Percentiles rank a stretch among this genome's conserved stretches.
These are phyloP conservation scores for Coleophoma crateriformis DNA, from an alignment of 2,329 filamentous ascomycete genomes.

Conservation along the genomic window DNA sequence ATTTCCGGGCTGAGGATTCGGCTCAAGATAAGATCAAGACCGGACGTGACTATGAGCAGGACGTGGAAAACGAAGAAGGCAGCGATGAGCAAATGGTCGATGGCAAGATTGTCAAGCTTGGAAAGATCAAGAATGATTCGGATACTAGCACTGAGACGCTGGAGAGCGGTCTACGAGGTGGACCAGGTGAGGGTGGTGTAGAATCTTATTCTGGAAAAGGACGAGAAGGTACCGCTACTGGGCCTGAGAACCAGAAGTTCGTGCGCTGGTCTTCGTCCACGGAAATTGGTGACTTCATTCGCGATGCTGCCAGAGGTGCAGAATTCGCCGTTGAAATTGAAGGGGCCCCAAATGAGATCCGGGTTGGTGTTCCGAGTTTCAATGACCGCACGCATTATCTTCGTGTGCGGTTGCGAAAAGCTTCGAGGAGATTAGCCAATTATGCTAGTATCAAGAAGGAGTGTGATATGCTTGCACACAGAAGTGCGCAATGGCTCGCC, in stretches of 20 bases:
- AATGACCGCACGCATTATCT: conserved; percentile 87
- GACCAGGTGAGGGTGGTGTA: conserved; percentile 51
- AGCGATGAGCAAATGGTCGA: conserved; percentile 44
- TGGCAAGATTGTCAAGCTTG: conserved; percentile 32
- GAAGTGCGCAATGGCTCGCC: conserved; percentile 71
- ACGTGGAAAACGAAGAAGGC: conserved; percentile 24
- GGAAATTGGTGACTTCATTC: conserved; percentile 90
- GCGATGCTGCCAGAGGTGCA: conserved; percentile 76
- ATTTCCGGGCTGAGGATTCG: conserved; percentile 75
- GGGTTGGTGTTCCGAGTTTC: conserved; percentile 80
- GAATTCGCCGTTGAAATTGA: conserved; percentile 85
- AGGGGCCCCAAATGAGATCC: conserved; percentile 61
- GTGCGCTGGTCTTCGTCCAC: conserved; percentile 86
- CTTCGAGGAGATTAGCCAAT: conserved; percentile 60
- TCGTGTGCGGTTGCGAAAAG: conserved; percentile 68
- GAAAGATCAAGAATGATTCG: conserved; percentile 23
- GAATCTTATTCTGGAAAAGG: conserved; percentile 69
- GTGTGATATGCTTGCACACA: conserved; percentile 74
- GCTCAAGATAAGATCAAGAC: conserved; percentile 49
- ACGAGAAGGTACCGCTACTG: conserved; percentile 38
- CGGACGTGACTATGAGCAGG: conserved; percentile 28
- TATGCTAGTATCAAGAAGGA: conserved; percentile 73
- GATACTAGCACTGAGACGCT: conserved; percentile 35
- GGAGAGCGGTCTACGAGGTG: conserved; percentile 37
- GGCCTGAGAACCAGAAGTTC: conserved; percentile 44